Percentiles rank a stretch among this genome's conserved stretches.
Evolutionary conservation across 768 basidiomycete genomes (phyloP).

Genomic region (Tephrocybe sp.): DNA sequence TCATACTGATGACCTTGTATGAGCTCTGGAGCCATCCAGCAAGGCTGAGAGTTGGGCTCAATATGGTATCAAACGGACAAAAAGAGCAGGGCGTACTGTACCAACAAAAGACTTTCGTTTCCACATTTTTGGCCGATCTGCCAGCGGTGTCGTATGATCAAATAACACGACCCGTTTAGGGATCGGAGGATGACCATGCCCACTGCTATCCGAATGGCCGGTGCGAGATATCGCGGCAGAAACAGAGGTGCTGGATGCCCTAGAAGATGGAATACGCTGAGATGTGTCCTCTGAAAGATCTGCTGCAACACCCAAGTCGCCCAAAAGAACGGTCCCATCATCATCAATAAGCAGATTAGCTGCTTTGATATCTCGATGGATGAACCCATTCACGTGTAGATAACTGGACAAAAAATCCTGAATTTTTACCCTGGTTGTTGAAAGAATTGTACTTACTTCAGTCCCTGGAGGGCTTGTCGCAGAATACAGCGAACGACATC

Average conservation of each 20-base stretch:
- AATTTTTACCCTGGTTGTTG: not conserved
- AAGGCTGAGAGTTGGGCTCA: slow-evolving; percentile 50
- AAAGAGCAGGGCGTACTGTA: slow-evolving; percentile 53
- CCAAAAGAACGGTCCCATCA: slow-evolving; percentile 86
- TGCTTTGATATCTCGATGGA: slow-evolving; percentile 94
- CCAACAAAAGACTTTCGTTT: slow-evolving; percentile 93
- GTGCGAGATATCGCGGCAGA: slow-evolving; percentile 29
- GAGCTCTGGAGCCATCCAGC: slow-evolving; percentile 97
- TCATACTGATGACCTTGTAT: slow-evolving; percentile 86
- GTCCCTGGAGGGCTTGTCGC: slow-evolving; percentile 83
- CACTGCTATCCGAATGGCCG: slow-evolving; percentile 8
- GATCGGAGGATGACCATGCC: slow-evolving; percentile 1
- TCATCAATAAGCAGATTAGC: slow-evolving; percentile 93
- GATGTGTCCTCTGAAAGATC: slow-evolving; percentile 70
- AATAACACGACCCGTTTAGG: slow-evolving; percentile 35
- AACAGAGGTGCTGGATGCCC: slow-evolving; percentile 29
- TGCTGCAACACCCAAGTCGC: slow-evolving; percentile 92
- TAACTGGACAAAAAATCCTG: slow-evolving; percentile 48
- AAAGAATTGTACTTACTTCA: slow-evolving; percentile 57
- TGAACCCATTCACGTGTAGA: slow-evolving; percentile 85
- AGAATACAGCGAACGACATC: slow-evolving; percentile 85
- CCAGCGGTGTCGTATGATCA: slow-evolving; percentile 26
- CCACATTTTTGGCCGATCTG: slow-evolving; percentile 50
- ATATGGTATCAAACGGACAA: not conserved
- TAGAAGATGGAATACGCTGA: slow-evolving; percentile 20